A percentile compares a stretch with the other conserved stretches of the same genome.
Conservation (phyloP, 1,284 basidiomycete species). For the Leccinum brunneo-olivaceum region DNA sequence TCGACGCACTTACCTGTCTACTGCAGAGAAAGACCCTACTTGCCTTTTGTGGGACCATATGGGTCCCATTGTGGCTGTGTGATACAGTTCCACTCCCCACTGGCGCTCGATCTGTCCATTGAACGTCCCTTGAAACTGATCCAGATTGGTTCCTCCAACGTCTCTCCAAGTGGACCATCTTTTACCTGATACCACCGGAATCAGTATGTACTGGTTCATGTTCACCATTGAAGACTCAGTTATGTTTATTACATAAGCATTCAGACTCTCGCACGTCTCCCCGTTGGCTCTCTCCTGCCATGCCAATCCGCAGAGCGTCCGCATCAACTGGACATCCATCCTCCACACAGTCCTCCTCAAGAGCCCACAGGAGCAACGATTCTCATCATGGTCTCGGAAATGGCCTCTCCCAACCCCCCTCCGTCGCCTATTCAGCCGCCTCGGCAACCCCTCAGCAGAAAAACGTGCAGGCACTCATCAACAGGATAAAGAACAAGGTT, state of each 20-base stretch:
- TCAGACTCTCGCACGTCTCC: constrained; percentile 12
- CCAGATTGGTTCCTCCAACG: not conserved
- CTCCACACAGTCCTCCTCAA: constrained; percentile 24
- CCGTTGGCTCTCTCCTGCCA: constrained; percentile 13
- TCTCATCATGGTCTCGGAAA: constrained; percentile 40
- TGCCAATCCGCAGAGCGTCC: constrained; percentile 44
- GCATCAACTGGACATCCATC: constrained; percentile 34
- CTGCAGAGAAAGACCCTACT: constrained; percentile 2
- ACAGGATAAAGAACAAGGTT: constrained; percentile 68
- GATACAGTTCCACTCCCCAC: not conserved
- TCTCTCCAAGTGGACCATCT: not conserved
- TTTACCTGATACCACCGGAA: not conserved
- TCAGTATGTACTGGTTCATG: too few species aligned
- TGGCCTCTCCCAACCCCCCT: constrained; percentile 28
- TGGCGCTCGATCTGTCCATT: too few species aligned
- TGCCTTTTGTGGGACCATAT: constrained; percentile 35
- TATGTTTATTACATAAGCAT: constrained; percentile 26
- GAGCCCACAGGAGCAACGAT: constrained; percentile 45
- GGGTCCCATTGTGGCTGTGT: constrained; percentile 31
- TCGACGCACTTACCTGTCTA: constrained; percentile 16
- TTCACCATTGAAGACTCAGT: too few species aligned
- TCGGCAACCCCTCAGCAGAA: constrained; percentile 61
- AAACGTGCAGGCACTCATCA: constrained; percentile 65
- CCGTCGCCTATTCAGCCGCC: constrained; percentile 31
- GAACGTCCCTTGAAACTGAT: not conserved